phyloP scores from a whole-genome alignment of 2,329 filamentous ascomycete species.

The Thielaviopsis euricoi region DNA sequence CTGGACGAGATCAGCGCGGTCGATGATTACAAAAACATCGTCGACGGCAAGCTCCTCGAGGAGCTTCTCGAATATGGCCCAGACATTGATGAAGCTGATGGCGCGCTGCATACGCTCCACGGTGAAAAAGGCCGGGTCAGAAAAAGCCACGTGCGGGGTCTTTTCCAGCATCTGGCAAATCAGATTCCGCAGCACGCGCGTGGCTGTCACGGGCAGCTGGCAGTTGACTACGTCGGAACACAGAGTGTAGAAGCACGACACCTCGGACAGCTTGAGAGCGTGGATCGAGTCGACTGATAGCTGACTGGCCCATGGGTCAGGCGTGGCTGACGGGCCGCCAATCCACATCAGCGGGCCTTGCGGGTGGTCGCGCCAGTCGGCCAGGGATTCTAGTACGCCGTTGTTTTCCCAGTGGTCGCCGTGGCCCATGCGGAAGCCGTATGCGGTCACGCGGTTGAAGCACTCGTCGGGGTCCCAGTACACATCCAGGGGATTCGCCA shows the following conservation, averaged over 20 bases:
- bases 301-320: constrained; percentile 7
- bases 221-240: constrained; percentile 1
- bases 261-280: constrained; percentile 1
- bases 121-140: constrained; percentile 8
- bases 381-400: constrained; percentile 6
- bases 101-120: constrained; percentile 2
- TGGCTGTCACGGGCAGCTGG: constrained; percentile 5
- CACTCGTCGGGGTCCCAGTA: constrained; percentile 15
- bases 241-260: constrained; percentile 9
- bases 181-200: constrained; percentile 6
- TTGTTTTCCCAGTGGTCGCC: constrained; percentile 10
- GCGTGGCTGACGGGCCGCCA: not conserved
- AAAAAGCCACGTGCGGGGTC: constrained; percentile 7
- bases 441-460: not conserved
- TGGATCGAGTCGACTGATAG: constrained; percentile 8
- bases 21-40: constrained; percentile 11
- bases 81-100: not conserved
- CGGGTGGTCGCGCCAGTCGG: constrained; percentile 2
- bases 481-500: constrained; percentile 14
- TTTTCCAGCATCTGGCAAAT: constrained; percentile 8
- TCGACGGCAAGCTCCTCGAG: constrained; percentile 1
- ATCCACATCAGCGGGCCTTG: constrained; percentile 9
- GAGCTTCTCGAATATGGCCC: constrained; percentile 8
- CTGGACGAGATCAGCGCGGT: constrained; percentile 8
- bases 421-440: not conserved